Evolutionary conservation across 1,139 yeast genomes (phyloP).

Genomic region (Magnusiomyces clavatus): DNA sequence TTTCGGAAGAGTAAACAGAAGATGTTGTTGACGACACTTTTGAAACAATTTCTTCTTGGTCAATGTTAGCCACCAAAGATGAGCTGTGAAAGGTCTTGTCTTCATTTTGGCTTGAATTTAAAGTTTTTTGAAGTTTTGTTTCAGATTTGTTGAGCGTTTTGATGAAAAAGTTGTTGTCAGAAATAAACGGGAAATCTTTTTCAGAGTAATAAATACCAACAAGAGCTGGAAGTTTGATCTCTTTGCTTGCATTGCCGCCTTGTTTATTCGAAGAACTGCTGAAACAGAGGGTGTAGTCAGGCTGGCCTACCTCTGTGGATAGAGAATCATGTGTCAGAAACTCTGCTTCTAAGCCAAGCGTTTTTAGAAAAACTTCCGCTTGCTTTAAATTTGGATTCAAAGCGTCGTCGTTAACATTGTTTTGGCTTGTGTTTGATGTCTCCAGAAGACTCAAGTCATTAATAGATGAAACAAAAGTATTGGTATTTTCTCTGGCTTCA

Average conservation of each 20-base stretch:
- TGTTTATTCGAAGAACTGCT: not conserved
- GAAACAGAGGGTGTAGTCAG: not conserved
- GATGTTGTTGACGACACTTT: too few species aligned
- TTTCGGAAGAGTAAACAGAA: too few species aligned
- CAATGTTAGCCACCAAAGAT: too few species aligned
- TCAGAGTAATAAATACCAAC: constrained; percentile 15
- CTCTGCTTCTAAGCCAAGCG: not conserved
- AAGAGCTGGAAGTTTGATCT: constrained; percentile 11
- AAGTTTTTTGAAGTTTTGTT: too few species aligned
- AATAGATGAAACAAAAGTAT: not conserved
- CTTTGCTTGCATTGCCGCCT: not conserved
- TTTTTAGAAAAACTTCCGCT: not conserved
- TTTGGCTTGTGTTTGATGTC: too few species aligned
- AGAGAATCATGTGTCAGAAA: not conserved
- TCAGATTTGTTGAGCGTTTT: not conserved
- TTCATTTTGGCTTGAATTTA: too few species aligned
- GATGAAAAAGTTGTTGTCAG: constrained; percentile 10
- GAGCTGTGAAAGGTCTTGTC: too few species aligned
- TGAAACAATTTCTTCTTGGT: too few species aligned
- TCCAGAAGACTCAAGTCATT: too few species aligned
- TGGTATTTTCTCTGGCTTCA: not conserved
- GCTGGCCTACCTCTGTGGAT: not conserved
- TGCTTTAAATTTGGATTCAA: not conserved
- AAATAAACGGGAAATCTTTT: constrained; percentile 11
- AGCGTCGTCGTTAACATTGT: too few species aligned